Percentiles rank a stretch among this genome's conserved stretches.
Conservation (phyloP, 1,284 basidiomycete genomes). For the Pterula multifida region DNA sequence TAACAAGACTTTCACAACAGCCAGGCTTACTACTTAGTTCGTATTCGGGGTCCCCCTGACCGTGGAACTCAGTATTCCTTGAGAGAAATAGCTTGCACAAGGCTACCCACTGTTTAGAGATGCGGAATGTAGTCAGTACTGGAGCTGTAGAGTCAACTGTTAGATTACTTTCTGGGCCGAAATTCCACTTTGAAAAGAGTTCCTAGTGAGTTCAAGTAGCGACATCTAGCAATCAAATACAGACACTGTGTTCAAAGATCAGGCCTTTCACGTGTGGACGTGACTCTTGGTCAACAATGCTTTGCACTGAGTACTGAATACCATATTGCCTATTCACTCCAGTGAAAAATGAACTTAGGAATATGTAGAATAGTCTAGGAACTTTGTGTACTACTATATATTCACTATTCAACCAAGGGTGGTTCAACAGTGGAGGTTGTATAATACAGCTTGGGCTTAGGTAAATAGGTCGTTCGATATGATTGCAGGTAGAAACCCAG, state of each 20-base stretch:
- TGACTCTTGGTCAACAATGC: too few relatives aligned
- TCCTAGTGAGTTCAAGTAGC: slow-evolving; percentile 50
- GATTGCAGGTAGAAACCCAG: too few relatives aligned
- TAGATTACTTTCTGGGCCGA: slow-evolving; percentile 41
- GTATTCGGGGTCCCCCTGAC: slow-evolving; percentile 25
- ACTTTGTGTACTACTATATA: too few relatives aligned
- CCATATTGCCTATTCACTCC: too few relatives aligned
- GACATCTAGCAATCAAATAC: slow-evolving; percentile 35
- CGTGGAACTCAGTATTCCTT: slow-evolving; percentile 28
- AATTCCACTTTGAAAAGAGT: slow-evolving; percentile 58
- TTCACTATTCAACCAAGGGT: too few relatives aligned
- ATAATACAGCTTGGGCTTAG: too few relatives aligned
- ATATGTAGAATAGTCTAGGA: too few relatives aligned
- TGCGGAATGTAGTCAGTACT: slow-evolving; percentile 5
- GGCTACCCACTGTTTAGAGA: slow-evolving; percentile 41
- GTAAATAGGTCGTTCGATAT: too few relatives aligned
- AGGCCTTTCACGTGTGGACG: too few relatives aligned
- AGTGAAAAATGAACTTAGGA: too few relatives aligned
- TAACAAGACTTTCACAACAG: not conserved
- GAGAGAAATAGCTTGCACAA: slow-evolving; percentile 48
- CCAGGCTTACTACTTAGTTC: slow-evolving; percentile 32
- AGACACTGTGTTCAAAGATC: not conserved
- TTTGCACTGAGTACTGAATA: too few relatives aligned
- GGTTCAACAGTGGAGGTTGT: too few relatives aligned
- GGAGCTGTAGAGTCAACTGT: slow-evolving; percentile 2